Conservation (phyloP, 2,329 filamentous ascomycete genomes). For the Monilinia fructigena region DNA sequence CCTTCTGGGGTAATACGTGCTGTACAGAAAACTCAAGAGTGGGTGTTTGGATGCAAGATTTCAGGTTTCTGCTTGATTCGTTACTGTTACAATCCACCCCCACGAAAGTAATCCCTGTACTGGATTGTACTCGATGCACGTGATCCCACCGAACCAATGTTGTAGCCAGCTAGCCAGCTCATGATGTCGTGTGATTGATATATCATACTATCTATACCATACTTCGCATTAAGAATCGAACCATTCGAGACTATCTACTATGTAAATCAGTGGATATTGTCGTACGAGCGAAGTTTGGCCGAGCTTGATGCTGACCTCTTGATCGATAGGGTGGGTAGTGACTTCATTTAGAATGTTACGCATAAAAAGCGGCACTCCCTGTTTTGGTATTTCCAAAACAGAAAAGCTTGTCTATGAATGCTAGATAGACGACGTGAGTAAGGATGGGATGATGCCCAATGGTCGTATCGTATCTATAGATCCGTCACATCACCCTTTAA, state of each 20-base stretch:
- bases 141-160: not conserved
- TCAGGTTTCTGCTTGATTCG: not conserved
- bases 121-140: not conserved
- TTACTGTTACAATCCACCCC: not conserved
- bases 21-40: not conserved
- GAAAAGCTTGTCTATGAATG: not conserved
- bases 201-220: no score
- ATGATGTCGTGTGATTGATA: no score
- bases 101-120: not conserved
- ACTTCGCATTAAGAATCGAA: not conserved
- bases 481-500: no score
- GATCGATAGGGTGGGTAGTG: not conserved
- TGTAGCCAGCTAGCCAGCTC: no score
- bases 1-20: not conserved
- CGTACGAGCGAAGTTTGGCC: conserved; percentile 5
- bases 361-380: not conserved
- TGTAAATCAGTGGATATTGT: not conserved
- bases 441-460: not conserved
- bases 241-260: not conserved
- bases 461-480: no score
- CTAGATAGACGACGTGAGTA: not conserved
- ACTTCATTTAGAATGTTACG: conserved; percentile 3
- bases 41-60: not conserved
- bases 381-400: not conserved
- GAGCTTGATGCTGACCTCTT: not conserved